A percentile compares a stretch with the other conserved stretches of the same genome.
phyloP scores from a whole-genome alignment of 2,329 filamentous ascomycete species.

The Coniochaeta hoffmannii region DNA sequence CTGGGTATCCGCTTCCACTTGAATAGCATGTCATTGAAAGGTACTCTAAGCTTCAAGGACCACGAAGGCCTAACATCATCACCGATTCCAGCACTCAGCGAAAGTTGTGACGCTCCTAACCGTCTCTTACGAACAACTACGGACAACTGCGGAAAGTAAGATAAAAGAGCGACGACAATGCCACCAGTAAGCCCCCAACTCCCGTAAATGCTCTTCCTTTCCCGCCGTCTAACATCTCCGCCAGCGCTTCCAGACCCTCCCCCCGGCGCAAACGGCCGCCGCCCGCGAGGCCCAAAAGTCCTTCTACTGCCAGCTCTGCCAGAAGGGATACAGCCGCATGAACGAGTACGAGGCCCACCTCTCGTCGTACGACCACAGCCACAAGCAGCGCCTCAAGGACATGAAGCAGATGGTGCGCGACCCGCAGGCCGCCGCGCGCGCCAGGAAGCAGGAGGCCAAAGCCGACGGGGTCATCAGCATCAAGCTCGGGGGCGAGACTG shows the following conservation, averaged over 20 bases:
- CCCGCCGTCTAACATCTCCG: neutral
- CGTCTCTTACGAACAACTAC: no score
- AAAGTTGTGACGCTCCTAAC: neutral
- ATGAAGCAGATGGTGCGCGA: constrained; percentile 80
- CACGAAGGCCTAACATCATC: no score
- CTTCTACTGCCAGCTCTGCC: constrained; percentile 82
- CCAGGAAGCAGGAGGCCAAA: constrained; percentile 63
- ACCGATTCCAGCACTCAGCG: no score
- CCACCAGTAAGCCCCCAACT: constrained; percentile 40
- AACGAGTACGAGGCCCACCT: constrained; percentile 96
- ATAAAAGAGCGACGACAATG: no score
- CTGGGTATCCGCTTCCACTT: no score
- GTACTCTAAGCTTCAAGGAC: no score
- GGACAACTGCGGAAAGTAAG: no score
- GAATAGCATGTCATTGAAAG: neutral
- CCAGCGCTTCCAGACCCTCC: constrained; percentile 50
- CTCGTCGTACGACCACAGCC: constrained; percentile 88
- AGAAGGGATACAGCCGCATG: constrained; percentile 90
- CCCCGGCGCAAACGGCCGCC: constrained; percentile 49
- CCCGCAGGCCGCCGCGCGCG: constrained; percentile 55
- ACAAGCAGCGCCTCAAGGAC: constrained; percentile 82
- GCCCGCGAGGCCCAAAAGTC: constrained; percentile 72
- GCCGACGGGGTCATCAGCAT: constrained; percentile 63
- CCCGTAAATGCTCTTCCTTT: constrained; percentile 5
- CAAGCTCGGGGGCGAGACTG: constrained; percentile 42